Evolutionary conservation across 805 yeast genomes (phyloP).

Genomic region (Hanseniaspora occidentalis): DNA sequence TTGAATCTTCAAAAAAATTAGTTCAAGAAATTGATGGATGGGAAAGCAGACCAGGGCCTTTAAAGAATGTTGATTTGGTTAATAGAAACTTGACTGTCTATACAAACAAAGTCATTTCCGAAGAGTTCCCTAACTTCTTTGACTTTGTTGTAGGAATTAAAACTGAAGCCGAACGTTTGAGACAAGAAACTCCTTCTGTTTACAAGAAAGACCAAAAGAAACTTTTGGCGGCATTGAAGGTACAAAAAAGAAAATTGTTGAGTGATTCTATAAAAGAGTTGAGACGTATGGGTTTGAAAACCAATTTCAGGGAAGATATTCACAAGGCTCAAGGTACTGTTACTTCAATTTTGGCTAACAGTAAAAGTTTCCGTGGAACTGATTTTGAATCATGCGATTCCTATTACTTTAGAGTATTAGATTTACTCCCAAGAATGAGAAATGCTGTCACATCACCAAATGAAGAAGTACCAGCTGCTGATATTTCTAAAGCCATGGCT

Average conservation of each 20-base stretch:
- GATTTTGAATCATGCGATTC: conserved; percentile 34
- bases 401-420: conserved; percentile 59
- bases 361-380: conserved; percentile 32
- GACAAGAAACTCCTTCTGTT: conserved; percentile 64
- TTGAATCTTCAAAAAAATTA: conserved; percentile 9
- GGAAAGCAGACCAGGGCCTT: conserved; percentile 42
- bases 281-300: conserved; percentile 62
- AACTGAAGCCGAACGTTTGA: conserved; percentile 47
- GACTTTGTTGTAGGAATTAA: conserved; percentile 43
- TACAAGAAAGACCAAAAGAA: conserved; percentile 67
- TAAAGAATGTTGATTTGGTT: conserved; percentile 39
- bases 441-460: conserved; percentile 46
- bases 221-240: conserved; percentile 52
- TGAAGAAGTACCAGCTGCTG: conserved; percentile 44
- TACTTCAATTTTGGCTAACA: conserved; percentile 45
- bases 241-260: conserved; percentile 68
- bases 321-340: conserved; percentile 49
- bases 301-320: conserved; percentile 54
- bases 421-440: conserved; percentile 69
- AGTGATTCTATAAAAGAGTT: conserved; percentile 69
- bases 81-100: conserved; percentile 45
- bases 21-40: conserved; percentile 33
- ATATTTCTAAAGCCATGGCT: conserved; percentile 65
- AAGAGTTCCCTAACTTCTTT: conserved; percentile 35
- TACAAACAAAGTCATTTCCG: conserved; percentile 22